Percentiles rank a stretch among this genome's conserved stretches.
These are phyloP conservation scores for Solanum hybrid DNA, from an alignment of 305 asterid species.

Conservation along the genomic window DNA sequence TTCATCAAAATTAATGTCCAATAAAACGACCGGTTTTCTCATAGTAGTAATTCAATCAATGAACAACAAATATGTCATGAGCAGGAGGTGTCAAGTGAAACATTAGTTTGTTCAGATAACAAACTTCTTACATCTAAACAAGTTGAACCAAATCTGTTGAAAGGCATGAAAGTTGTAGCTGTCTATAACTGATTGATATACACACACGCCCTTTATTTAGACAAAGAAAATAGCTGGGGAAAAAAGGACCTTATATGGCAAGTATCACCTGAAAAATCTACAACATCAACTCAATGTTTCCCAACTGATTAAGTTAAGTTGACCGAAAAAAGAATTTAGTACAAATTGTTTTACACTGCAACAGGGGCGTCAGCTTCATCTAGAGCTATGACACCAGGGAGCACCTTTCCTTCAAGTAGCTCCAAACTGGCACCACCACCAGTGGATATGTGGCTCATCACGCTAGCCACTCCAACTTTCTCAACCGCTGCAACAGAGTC, in stretches of 20 bases:
- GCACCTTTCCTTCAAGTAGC: conserved; percentile 70
- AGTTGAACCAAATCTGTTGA: background rate
- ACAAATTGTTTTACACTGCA: conserved; percentile 25
- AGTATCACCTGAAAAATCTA: conserved; percentile 11
- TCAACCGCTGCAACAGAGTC: conserved; percentile 87
- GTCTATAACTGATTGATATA: background rate
- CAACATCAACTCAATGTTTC: conserved; percentile 26
- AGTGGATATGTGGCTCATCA: conserved; percentile 87
- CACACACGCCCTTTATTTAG: background rate
- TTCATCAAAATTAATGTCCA: background rate
- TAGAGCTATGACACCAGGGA: conserved; percentile 74
- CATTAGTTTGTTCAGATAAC: background rate
- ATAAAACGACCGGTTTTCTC: background rate
- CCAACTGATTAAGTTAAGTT: conserved; percentile 8
- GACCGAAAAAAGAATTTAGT: conserved; percentile 15
- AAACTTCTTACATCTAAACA: background rate
- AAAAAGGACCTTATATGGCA: conserved; percentile 4
- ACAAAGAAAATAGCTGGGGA: background rate
- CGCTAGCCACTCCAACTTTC: conserved; percentile 67
- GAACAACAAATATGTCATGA: background rate
- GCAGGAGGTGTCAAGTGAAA: background rate
- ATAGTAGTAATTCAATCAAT: background rate
- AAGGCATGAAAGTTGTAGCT: background rate
- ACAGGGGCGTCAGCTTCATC: conserved; percentile 54
- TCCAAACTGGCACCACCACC: conserved; percentile 96